Evolutionary conservation across 2,329 filamentous ascomycete species (phyloP), one percentile per base, ranked within the genome.

Genomic region (Cercospora nicotianae): DNA sequence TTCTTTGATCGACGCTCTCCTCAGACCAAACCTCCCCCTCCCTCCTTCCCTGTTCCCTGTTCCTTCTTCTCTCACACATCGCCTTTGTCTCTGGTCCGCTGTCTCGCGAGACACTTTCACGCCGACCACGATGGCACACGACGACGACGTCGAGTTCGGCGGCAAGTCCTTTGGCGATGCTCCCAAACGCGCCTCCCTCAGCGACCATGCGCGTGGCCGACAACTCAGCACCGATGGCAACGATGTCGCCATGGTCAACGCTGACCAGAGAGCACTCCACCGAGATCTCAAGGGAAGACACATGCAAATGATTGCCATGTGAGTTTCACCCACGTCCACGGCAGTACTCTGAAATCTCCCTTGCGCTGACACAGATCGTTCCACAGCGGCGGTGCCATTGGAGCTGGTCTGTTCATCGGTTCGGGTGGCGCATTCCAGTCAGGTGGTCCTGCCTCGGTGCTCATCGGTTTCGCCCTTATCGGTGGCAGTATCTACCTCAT

Each of bases 371-470:
- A 8, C 0, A 16, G 36, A 51, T 6, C 12, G 9, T 23, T 23
- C 18, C 39, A 18, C 61, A 71, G 69, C 31, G 72, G 72, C 63
- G 72, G 72, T 33, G 72, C 69, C 13, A 83, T 85, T 65, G 84
- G 84, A 51, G 86, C 84, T 31, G 85, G 85, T 75, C 78, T 87
- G 3, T 87, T 86, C 74, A 81, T 87, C 60, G 82, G 83, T 36
- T 81, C 81, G 48, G 84, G 84, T 28, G 73, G 77, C 61, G 81
- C 83, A 2, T 79, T 86, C 62, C 79, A 81, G 9, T 81, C 77
- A 5, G 83, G 81, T 72, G 85, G 85, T 20, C 85, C 84, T 42
- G 78, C 78, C 7, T 82, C 82, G 59, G 79, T 83, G 28, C 76
- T 85, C 39, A 75, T 84, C 65, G 82, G 81, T 42, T 84, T 82